phyloP scores from a whole-genome alignment of 768 basidiomycete genomes.

The Tricholoma terreum region DNA sequence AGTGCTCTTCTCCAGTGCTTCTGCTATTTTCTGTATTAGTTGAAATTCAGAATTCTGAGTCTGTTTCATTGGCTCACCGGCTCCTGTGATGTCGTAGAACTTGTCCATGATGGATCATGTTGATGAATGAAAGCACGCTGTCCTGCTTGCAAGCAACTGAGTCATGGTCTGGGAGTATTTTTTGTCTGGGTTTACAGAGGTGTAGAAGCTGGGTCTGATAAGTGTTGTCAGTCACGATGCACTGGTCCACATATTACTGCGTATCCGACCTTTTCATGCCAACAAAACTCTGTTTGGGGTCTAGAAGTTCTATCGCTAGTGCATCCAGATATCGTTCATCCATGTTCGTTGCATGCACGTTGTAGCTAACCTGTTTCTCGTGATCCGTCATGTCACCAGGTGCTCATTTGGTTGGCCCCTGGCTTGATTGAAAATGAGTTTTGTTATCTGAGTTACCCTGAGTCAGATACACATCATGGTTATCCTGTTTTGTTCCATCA shows the following conservation, averaged over 20 bases:
- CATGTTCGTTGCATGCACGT: background rate
- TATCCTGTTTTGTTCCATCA: background rate
- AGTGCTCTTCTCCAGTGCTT: background rate
- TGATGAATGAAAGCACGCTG: background rate
- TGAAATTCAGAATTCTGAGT: too few relatives aligned
- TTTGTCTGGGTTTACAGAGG: background rate
- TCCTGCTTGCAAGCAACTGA: background rate
- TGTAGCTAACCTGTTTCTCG: background rate
- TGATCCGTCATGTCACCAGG: background rate
- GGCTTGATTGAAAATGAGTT: background rate
- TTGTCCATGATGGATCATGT: background rate
- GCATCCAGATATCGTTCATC: background rate
- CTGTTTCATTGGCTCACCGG: background rate
- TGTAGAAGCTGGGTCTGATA: background rate
- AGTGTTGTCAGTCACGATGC: background rate
- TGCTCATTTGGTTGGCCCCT: background rate
- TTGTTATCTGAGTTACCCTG: background rate
- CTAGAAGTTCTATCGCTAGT: too few relatives aligned
- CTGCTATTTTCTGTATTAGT: background rate
- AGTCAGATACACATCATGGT: background rate
- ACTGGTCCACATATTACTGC: background rate
- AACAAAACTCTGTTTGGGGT: too few relatives aligned
- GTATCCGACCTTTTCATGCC: too few relatives aligned
- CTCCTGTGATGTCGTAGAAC: background rate
- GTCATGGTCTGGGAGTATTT: background rate